Conservation (phyloP, 2,329 filamentous ascomycete species). For the Pseudopyrenochaeta lycopersici region DNA sequence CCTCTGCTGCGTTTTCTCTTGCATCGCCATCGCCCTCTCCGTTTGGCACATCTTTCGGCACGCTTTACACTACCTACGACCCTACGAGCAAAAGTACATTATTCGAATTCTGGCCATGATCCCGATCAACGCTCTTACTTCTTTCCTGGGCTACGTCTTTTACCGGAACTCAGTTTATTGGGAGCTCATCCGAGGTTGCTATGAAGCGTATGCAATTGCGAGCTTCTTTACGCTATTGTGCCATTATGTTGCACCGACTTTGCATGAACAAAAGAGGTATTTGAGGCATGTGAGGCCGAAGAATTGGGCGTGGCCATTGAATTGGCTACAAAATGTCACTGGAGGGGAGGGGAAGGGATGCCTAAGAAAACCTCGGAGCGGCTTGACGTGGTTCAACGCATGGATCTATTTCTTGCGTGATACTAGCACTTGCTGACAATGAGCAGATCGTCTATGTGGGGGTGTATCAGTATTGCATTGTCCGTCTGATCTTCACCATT, state of each 20-base stretch:
- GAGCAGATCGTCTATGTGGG: constrained; percentile 76
- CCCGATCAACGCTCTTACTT: constrained; percentile 78
- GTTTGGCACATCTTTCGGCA: constrained; percentile 65
- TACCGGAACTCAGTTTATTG: constrained; percentile 84
- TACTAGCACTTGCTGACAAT: constrained; percentile 25
- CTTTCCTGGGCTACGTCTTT: constrained; percentile 76
- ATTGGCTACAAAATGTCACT: constrained; percentile 74
- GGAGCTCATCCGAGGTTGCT: constrained; percentile 82
- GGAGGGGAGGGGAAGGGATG: constrained; percentile 71
- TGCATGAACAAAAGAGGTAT: constrained; percentile 83
- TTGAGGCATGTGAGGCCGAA: constrained; percentile 74
- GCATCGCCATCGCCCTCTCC: constrained; percentile 61
- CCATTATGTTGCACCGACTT: constrained; percentile 78
- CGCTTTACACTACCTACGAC: constrained; percentile 67
- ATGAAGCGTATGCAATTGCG: constrained; percentile 87
- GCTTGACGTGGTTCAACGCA: constrained; percentile 89
- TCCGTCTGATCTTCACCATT: constrained; percentile 81
- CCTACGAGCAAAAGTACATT: constrained; percentile 72
- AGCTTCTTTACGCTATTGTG: constrained; percentile 87
- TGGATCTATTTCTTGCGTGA: constrained; percentile 10
- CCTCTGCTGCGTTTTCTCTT: constrained; percentile 62
- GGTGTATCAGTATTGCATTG: constrained; percentile 86
- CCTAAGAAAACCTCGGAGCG: constrained; percentile 79
- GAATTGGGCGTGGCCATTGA: constrained; percentile 79
- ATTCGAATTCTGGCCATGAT: constrained; percentile 91